These are phyloP conservation scores for Colletotrichum acutatum DNA, from an alignment of 2,329 filamentous ascomycete genomes.

Conservation along the genomic window DNA sequence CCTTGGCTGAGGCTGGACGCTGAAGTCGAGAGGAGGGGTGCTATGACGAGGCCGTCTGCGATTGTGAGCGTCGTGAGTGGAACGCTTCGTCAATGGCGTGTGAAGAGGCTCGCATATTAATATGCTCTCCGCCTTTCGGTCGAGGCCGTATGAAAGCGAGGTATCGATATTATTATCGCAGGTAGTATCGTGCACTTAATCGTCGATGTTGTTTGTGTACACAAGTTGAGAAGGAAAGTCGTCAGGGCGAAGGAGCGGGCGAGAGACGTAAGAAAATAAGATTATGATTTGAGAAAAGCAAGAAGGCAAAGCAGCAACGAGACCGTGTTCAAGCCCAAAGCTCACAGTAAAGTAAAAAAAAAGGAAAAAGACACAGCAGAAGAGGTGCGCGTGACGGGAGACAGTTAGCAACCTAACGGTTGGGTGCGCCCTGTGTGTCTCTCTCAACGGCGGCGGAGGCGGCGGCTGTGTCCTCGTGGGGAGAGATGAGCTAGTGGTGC, in stretches of 20 bases:
- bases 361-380: conserved; percentile 5
- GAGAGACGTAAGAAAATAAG: conserved; percentile 5
- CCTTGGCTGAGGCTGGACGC: conserved; percentile 19
- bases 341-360: background rate
- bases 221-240: background rate
- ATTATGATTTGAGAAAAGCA: background rate
- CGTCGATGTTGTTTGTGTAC: background rate
- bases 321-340: background rate
- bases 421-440: conserved; percentile 11
- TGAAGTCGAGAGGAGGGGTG: background rate
- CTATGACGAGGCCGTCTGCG: conserved; percentile 15
- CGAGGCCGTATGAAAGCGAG: conserved; percentile 1
- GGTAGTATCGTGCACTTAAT: background rate
- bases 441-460: conserved; percentile 31
- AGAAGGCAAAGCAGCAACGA: background rate
- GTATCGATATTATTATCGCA: conserved; percentile 29
- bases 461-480: conserved; percentile 33
- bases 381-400: conserved; percentile 26
- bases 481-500: conserved; percentile 21
- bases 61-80: conserved; percentile 25
- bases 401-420: conserved; percentile 13
- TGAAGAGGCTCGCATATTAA: conserved; percentile 33
- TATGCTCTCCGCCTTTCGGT: conserved; percentile 26
- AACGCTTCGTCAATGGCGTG: conserved; percentile 29
- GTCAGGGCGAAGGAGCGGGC: background rate